These are phyloP conservation scores for Backusella liffmaniae DNA, from an alignment of 192 early-diverging fungal genomes.

Conservation along the genomic window DNA sequence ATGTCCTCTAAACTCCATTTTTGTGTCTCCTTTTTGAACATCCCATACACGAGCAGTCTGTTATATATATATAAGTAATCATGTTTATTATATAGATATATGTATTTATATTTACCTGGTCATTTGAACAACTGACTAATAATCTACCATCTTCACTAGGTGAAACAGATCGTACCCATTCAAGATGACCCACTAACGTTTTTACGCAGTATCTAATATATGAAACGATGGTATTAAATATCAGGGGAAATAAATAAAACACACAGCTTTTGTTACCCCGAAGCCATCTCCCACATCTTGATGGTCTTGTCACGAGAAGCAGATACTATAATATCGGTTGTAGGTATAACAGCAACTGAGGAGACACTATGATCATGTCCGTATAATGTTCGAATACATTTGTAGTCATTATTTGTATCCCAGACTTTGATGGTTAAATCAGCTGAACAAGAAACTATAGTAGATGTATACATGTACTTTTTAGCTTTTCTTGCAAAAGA, in stretches of 20 bases:
- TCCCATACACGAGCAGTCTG: slow-evolving; percentile 86
- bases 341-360: slow-evolving; percentile 68
- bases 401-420: slow-evolving; percentile 82
- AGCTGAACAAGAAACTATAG: slow-evolving; percentile 79
- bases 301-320: slow-evolving; percentile 90
- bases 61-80: background rate
- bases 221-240: background rate
- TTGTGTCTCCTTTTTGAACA: slow-evolving; percentile 64
- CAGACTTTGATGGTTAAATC: slow-evolving; percentile 92
- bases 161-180: slow-evolving; percentile 83
- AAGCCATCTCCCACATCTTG: slow-evolving; percentile 83
- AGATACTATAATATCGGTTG: slow-evolving; percentile 78
- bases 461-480: background rate
- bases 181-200: slow-evolving; percentile 79
- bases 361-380: slow-evolving; percentile 96
- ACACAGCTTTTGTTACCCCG: slow-evolving; percentile 50
- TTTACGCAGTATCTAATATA: slow-evolving; percentile 72
- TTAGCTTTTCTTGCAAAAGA: background rate
- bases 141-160: slow-evolving; percentile 69
- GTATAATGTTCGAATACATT: slow-evolving; percentile 81
- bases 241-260: background rate
- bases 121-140: slow-evolving; percentile 81
- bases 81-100: too few species aligned
- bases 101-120: slow-evolving; percentile 59
- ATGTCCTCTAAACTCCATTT: slow-evolving; percentile 83